A percentile compares a stretch with the other conserved stretches of the same genome.
Conservation (phyloP, 345 rosid species). For the Stellera chamaejasme region DNA sequence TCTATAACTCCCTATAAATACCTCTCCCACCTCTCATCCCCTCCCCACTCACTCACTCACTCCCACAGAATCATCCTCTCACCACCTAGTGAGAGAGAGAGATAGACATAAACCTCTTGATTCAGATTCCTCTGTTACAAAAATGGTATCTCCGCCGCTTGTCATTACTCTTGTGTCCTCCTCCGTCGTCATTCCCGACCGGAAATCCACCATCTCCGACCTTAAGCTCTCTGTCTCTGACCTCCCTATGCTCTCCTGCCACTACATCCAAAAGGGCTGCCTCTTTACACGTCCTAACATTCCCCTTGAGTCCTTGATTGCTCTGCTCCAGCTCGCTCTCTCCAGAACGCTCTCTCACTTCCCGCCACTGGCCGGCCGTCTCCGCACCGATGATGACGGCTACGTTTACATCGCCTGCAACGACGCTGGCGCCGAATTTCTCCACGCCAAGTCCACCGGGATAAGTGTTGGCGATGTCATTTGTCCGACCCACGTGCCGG, state of each 20-base stretch:
- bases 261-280: conserved; percentile 83
- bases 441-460: conserved; percentile 38
- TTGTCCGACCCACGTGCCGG: conserved; percentile 49
- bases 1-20: conserved; percentile 32
- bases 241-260: conserved; percentile 96
- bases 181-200: conserved; percentile 44
- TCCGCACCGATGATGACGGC: conserved; percentile 40
- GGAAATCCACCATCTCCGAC: conserved; percentile 45
- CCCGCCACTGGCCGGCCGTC: conserved; percentile 93
- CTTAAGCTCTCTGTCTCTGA: conserved; percentile 87
- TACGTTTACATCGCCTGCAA: conserved; percentile 54
- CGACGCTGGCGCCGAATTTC: conserved; percentile 63
- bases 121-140: background rate
- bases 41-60: conserved; percentile 7
- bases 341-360: conserved; percentile 49
- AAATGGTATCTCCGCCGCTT: conserved; percentile 37
- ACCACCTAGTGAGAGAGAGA: too few relatives aligned
- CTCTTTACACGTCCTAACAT: conserved; percentile 49
- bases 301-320: conserved; percentile 21
- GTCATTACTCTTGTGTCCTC: conserved; percentile 35
- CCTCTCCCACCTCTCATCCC: background rate
- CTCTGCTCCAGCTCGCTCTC: conserved; percentile 38
- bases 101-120: background rate
- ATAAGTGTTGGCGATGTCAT: conserved; percentile 35
- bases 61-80: background rate